phyloP scores from a whole-genome alignment of 345 rosid species.

The Draba incana region DNA sequence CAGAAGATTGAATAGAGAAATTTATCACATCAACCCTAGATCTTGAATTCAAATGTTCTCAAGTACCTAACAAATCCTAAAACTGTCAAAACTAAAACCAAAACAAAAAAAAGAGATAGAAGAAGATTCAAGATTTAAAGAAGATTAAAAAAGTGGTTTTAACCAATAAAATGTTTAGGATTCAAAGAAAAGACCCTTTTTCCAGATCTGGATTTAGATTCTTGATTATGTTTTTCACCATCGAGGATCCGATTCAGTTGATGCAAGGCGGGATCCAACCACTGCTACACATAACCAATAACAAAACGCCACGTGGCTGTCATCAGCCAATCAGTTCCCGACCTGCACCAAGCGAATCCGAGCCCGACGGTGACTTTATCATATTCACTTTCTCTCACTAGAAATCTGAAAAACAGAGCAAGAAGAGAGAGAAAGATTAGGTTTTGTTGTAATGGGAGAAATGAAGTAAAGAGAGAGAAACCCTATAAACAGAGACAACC shows the following conservation, averaged over 20 bases:
- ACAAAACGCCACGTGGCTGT: slow-evolving; percentile 29
- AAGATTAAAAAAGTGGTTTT: background rate
- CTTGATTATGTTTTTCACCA: slow-evolving; percentile 26
- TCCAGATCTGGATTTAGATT: slow-evolving; percentile 22
- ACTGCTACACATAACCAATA: slow-evolving; percentile 38
- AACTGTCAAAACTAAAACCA: background rate
- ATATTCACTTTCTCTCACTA: background rate
- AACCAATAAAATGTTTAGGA: background rate
- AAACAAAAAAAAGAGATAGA: background rate
- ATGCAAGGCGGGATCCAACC: slow-evolving; percentile 98
- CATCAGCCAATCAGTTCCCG: slow-evolving; percentile 73
- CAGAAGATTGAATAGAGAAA: background rate
- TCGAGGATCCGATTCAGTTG: slow-evolving; percentile 99
- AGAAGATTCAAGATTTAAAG: background rate
- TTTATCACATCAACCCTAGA: slow-evolving; percentile 5
- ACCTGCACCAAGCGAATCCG: slow-evolving; percentile 99
- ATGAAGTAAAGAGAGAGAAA: slow-evolving; percentile 23
- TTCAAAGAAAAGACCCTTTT: background rate
- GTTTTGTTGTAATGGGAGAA: slow-evolving; percentile 20
- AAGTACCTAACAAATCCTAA: background rate
- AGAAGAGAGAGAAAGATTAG: background rate
- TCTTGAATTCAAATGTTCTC: slow-evolving; percentile 11
- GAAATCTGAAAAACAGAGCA: background rate
- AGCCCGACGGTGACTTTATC: slow-evolving; percentile 65
- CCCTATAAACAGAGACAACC: slow-evolving; percentile 33